Evolutionary conservation across 148 eudicot genomes (phyloP).

Genomic region (Silene uniflora): DNA sequence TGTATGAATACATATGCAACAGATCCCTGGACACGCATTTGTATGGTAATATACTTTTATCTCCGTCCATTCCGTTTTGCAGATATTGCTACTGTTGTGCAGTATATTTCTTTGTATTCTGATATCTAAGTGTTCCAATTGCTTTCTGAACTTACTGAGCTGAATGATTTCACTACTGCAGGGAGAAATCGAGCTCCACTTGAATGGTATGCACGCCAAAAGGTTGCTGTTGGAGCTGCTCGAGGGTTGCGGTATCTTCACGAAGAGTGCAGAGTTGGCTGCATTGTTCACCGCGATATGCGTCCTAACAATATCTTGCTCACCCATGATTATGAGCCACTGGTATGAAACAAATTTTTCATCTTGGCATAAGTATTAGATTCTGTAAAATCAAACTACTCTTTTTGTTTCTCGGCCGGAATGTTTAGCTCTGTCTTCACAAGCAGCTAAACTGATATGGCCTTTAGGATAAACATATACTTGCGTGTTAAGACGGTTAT

Average conservation of each 20-base stretch:
- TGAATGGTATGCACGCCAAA: constrained; percentile 62
- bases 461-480: neutral
- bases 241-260: constrained; percentile 69
- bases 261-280: constrained; percentile 78
- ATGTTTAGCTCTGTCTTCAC: neutral
- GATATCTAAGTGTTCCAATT: neutral
- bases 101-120: neutral
- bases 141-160: neutral
- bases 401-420: neutral
- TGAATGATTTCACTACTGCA: constrained; percentile 29
- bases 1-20: constrained; percentile 60
- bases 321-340: constrained; percentile 72
- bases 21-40: constrained; percentile 56
- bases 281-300: constrained; percentile 78
- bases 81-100: neutral
- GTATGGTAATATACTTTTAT: constrained; percentile 35
- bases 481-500: too few relatives aligned
- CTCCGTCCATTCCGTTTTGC: neutral
- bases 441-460: neutral
- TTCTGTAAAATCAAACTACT: neutral
- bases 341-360: constrained; percentile 31
- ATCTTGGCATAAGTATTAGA: too few relatives aligned
- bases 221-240: constrained; percentile 69
- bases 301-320: constrained; percentile 74
- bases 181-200: constrained; percentile 51